Percentiles rank a stretch among this genome's conserved stretches.
Evolutionary conservation across 345 rosid genomes (phyloP).

Genomic region (Salix caprea): DNA sequence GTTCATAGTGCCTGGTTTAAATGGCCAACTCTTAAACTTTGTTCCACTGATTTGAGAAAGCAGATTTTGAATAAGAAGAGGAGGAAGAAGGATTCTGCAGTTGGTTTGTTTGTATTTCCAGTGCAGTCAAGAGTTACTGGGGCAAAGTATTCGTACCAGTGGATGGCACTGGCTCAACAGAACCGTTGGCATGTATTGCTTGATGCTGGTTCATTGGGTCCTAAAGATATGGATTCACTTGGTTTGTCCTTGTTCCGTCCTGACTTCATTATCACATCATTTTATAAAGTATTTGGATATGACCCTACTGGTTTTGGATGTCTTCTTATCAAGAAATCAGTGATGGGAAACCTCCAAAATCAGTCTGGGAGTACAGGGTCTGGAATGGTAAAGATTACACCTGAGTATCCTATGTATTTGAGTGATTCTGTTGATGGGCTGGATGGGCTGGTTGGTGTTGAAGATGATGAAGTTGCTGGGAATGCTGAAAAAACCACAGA

Average conservation of each 20-base stretch:
- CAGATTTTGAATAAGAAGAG: constrained; percentile 73
- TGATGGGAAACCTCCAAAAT: constrained; percentile 88
- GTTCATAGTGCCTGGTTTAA: constrained; percentile 89
- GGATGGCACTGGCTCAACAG: constrained; percentile 99
- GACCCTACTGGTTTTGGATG: constrained; percentile 99
- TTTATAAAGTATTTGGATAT: constrained; percentile 89
- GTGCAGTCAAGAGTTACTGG: constrained; percentile 98
- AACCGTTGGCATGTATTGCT: constrained; percentile 98
- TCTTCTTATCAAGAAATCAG: constrained; percentile 92
- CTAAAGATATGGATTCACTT: constrained; percentile 98
- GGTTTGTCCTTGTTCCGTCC: constrained; percentile 96
- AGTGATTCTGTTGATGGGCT: constrained; percentile 88
- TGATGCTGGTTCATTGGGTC: constrained; percentile 98
- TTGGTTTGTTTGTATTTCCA: constrained; percentile 91
- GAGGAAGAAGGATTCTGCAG: constrained; percentile 86
- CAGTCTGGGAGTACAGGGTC: constrained; percentile 87
- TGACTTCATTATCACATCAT: constrained; percentile 91
- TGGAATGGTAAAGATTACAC: constrained; percentile 96
- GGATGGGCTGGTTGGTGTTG: constrained; percentile 53
- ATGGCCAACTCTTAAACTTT: constrained; percentile 96
- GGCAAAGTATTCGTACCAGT: constrained; percentile 94
- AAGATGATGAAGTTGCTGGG: constrained; percentile 47
- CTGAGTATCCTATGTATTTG: constrained; percentile 85
- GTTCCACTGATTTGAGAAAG: constrained; percentile 92
- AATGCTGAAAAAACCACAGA: constrained; percentile 59